Conservation (phyloP, 495 filamentous ascomycete species). For the Penicillium simplicissimum region DNA sequence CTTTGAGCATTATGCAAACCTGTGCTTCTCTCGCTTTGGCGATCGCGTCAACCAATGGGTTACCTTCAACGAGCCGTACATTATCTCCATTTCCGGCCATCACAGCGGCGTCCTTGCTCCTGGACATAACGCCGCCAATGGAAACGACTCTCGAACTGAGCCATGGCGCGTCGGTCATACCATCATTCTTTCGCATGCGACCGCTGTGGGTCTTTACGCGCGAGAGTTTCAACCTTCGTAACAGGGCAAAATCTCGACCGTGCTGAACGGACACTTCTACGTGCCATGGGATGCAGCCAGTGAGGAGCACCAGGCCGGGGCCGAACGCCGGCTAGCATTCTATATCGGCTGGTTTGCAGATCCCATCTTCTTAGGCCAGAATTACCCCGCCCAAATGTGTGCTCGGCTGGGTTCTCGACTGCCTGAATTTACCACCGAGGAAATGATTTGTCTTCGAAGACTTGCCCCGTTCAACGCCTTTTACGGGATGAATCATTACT, state of each 20-base stretch:
- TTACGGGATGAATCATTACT: constrained; percentile 77
- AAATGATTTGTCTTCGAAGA: constrained; percentile 51
- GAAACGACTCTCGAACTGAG: constrained; percentile 21
- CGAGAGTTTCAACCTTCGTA: constrained; percentile 32
- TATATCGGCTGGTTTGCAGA: constrained; percentile 56
- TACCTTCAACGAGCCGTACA: constrained; percentile 49
- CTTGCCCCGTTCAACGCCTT: constrained; percentile 63
- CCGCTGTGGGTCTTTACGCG: constrained; percentile 37
- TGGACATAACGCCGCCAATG: constrained; percentile 24
- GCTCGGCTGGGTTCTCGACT: constrained; percentile 64
- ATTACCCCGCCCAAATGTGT: constrained; percentile 65
- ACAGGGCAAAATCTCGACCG: constrained; percentile 21
- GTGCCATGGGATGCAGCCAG: constrained; percentile 37
- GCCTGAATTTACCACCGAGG: constrained; percentile 59
- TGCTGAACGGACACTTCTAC: constrained; percentile 50
- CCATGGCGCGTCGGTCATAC: constrained; percentile 42
- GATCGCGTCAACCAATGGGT: constrained; percentile 47
- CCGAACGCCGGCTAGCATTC: constrained; percentile 41
- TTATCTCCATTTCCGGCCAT: constrained; percentile 31
- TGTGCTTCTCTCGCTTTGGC: constrained; percentile 36
- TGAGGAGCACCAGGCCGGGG: constrained; percentile 31
- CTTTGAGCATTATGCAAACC: constrained; percentile 40
- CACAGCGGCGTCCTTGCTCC: not conserved
- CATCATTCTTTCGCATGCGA: constrained; percentile 37
- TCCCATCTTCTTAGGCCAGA: constrained; percentile 63